Evolutionary conservation across 352 stramenopile species (phyloP), one percentile per base, ranked within the genome.

Genomic region (Pythium aristosporum): DNA sequence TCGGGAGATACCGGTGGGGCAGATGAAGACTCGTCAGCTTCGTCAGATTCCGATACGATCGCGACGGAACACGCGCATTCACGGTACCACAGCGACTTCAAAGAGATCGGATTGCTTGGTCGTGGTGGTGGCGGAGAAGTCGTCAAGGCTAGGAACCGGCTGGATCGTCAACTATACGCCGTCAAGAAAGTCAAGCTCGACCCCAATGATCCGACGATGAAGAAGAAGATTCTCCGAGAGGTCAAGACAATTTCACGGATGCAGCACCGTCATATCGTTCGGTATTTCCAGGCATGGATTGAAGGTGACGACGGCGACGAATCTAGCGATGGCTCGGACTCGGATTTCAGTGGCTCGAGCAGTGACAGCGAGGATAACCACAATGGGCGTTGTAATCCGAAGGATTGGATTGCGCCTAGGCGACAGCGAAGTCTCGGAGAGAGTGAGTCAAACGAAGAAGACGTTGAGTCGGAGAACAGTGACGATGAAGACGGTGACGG

Each of bases 241-340:
- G 95, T 99, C 20, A 98, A 96, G 55, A 98, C 92, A 1, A 98
- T 99, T 86, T 98, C 92, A 36, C 78, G 93, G 43, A 97, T 99
- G 89, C 92, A 96, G 53, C 96, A 99, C 54, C 94, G 96, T 39
- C 94, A 99, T 59, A 98, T 99, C 67, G 96, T 99, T 18, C 77
- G 96, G 46, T 99, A 98, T 65, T 96, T 94, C 62, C 87, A 96
- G 53, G 87, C 87, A 16, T 96, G 87, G 87, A 93, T 96, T 42
- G 87, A 96, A 73, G 84, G 84, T 13, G 80, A 92, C 34, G 74
- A 75, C 36, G 77, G 79, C 18, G 64, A 69, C 20, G 71, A 62
- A 25, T 69, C 64, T 1, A 69, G 63, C 18, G 62, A 65, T 3
- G 53, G 53, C 15, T 62, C 51, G 1, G 61, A 63, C 25, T 67